Evolutionary conservation across 768 basidiomycete species (phyloP).

Genomic region (Agaricus bisporus): DNA sequence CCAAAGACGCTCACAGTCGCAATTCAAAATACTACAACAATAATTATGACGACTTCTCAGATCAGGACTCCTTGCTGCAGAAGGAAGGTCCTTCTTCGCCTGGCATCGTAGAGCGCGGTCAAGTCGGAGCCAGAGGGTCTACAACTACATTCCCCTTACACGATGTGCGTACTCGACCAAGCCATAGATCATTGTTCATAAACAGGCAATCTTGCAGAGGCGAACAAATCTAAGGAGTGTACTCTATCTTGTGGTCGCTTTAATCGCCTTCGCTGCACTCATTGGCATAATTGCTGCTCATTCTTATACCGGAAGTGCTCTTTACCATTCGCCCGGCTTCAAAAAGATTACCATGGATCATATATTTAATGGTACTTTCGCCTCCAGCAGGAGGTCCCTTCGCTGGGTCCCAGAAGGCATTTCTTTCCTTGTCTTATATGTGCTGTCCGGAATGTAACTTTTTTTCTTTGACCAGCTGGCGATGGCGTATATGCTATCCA

Average conservation of each 20-base stretch:
- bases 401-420: conserved; percentile 92
- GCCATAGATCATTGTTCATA: background rate
- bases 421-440: background rate
- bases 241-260: conserved; percentile 49
- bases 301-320: conserved; percentile 53
- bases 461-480: conserved; percentile 52
- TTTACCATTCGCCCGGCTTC: conserved; percentile 46
- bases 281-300: conserved; percentile 78
- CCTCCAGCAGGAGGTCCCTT: conserved; percentile 36
- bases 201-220: background rate
- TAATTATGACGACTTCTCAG: conserved; percentile 73
- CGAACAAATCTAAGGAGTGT: conserved; percentile 50
- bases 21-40: conserved; percentile 66
- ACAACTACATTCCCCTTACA: conserved; percentile 1
- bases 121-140: conserved; percentile 16
- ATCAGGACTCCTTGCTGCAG: conserved; percentile 57
- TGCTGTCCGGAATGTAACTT: background rate
- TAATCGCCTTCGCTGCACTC: conserved; percentile 54
- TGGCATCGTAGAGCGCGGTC: conserved; percentile 25
- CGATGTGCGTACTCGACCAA: background rate
- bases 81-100: conserved; percentile 30
- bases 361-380: conserved; percentile 89
- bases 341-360: conserved; percentile 82
- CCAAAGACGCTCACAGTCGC: conserved; percentile 1
- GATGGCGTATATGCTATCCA: conserved; percentile 85